Evolutionary conservation across 2,329 filamentous ascomycete species (phyloP).

Genomic region (Scleromitrula shiraiana): DNA sequence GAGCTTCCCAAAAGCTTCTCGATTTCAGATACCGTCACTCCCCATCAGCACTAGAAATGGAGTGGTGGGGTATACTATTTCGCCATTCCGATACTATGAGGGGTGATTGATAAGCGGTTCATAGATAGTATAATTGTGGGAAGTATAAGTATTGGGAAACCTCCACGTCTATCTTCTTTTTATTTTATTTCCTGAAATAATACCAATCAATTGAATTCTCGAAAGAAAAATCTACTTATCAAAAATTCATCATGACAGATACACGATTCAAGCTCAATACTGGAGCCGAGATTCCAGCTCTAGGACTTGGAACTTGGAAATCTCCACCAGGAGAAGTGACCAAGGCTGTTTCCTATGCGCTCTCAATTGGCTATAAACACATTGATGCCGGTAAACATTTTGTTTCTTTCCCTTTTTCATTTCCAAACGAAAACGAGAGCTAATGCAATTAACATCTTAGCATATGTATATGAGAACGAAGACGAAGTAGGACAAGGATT

Average conservation of each 20-base stretch:
- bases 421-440: slow-evolving; percentile 32
- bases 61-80: too few relatives aligned
- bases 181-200: too few relatives aligned
- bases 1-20: too few relatives aligned
- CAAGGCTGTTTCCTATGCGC: slow-evolving; percentile 31
- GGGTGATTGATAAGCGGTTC: too few relatives aligned
- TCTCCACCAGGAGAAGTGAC: slow-evolving; percentile 34
- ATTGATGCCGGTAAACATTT: slow-evolving; percentile 34
- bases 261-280: slow-evolving; percentile 29
- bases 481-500: slow-evolving; percentile 74
- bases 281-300: slow-evolving; percentile 30
- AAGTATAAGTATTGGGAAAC: too few relatives aligned
- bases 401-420: not conserved
- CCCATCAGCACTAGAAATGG: too few relatives aligned
- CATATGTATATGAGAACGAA: slow-evolving; percentile 76
- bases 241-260: slow-evolving; percentile 5
- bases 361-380: slow-evolving; percentile 44
- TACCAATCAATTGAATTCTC: too few relatives aligned
- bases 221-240: not conserved
- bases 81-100: too few relatives aligned
- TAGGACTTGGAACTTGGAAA: slow-evolving; percentile 40
- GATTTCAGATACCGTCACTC: too few relatives aligned
- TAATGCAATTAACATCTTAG: slow-evolving; percentile 32
- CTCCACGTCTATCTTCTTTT: too few relatives aligned
- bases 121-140: too few relatives aligned